These are phyloP conservation scores for Malassezia slooffiae DNA, from an alignment of 1,284 basidiomycete species.

Conservation along the genomic window DNA sequence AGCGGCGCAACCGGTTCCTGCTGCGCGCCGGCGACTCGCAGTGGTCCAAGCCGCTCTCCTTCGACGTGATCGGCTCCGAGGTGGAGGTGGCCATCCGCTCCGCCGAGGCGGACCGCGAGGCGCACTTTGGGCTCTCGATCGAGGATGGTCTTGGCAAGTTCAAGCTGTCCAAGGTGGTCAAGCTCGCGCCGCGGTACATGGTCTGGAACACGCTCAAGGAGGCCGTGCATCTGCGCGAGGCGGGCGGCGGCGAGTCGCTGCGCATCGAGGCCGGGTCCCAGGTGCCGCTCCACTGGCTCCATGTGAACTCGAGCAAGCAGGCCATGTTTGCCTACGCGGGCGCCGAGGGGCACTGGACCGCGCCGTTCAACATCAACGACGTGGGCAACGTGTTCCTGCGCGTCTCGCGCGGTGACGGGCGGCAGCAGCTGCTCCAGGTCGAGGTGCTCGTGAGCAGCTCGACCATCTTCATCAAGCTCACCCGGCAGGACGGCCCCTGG, in stretches of 20 bases:
- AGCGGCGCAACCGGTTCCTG: constrained; percentile 71
- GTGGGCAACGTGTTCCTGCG: constrained; percentile 77
- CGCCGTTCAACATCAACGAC: constrained; percentile 83
- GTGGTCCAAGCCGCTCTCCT: constrained; percentile 61
- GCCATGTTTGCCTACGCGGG: constrained; percentile 75
- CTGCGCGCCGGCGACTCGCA: constrained; percentile 73
- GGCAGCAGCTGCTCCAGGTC: constrained; percentile 59
- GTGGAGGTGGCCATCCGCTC: constrained; percentile 68
- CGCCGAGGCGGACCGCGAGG: constrained; percentile 60
- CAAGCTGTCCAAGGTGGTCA: constrained; percentile 89
- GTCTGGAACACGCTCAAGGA: constrained; percentile 69
- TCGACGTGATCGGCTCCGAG: constrained; percentile 80
- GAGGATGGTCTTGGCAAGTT: constrained; percentile 81
- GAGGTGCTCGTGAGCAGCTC: constrained; percentile 78
- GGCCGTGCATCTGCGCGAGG: constrained; percentile 70
- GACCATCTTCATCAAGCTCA: constrained; percentile 74
- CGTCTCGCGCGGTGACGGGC: constrained; percentile 47
- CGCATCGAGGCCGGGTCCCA: constrained; percentile 52
- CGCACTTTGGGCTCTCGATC: constrained; percentile 82
- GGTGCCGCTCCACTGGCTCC: constrained; percentile 61
- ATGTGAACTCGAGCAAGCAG: constrained; percentile 52
- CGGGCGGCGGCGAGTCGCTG: constrained; percentile 54
- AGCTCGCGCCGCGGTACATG: constrained; percentile 78
- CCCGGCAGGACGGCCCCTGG: constrained; percentile 61
- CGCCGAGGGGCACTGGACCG: constrained; percentile 70